Conservation (phyloP, 352 stramenopile species). For the Phytophthora sp. region DNA sequence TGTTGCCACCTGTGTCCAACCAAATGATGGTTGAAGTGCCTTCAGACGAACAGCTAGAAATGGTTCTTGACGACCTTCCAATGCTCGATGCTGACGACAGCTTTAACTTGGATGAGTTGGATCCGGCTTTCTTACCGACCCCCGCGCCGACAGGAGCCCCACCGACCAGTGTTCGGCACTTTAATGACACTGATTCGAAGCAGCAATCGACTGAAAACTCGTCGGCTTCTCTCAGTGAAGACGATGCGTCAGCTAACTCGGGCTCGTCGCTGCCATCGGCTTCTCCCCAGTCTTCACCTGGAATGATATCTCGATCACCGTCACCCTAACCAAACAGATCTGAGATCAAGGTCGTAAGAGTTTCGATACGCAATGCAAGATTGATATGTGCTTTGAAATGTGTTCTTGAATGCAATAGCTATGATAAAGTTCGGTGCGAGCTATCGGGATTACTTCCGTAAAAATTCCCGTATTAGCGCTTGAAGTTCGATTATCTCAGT, state of each 20-base stretch:
- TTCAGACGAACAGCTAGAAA: slow-evolving; percentile 77
- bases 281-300: slow-evolving; percentile 58
- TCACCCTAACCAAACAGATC: slow-evolving; percentile 40
- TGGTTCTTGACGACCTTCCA: slow-evolving; percentile 71
- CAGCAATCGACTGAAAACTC: slow-evolving; percentile 56
- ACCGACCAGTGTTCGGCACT: slow-evolving; percentile 13
- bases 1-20: slow-evolving; percentile 38
- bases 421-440: background rate
- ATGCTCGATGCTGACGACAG: slow-evolving; percentile 78
- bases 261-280: slow-evolving; percentile 63
- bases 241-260: slow-evolving; percentile 66
- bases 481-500: slow-evolving; percentile 44
- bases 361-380: background rate
- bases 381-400: slow-evolving; percentile 3
- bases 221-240: slow-evolving; percentile 45
- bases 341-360: background rate
- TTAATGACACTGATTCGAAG: slow-evolving; percentile 35
- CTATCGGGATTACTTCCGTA: slow-evolving; percentile 44
- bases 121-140: slow-evolving; percentile 39
- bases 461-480: slow-evolving; percentile 30
- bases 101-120: slow-evolving; percentile 52
- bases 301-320: slow-evolving; percentile 62
- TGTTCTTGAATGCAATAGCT: background rate
- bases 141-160: slow-evolving; percentile 21
- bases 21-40: slow-evolving; percentile 50